phyloP scores from a whole-genome alignment of 2,329 filamentous ascomycete genomes.

The Paraphoma chrysanthemicola region DNA sequence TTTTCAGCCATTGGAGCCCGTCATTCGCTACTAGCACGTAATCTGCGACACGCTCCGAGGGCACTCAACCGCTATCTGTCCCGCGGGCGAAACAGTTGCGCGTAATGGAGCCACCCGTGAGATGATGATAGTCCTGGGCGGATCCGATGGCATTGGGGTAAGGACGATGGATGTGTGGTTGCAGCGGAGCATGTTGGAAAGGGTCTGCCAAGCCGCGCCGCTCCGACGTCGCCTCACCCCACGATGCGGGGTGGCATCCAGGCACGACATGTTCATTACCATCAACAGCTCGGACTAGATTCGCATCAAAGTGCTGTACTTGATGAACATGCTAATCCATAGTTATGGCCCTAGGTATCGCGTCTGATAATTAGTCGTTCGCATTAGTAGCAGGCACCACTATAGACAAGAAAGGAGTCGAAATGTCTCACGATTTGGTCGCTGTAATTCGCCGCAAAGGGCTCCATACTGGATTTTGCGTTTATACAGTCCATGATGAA shows the following conservation, averaged over 20 bases:
- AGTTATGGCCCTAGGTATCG: no score
- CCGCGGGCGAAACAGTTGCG: not conserved
- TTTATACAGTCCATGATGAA: not conserved
- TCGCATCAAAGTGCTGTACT: no score
- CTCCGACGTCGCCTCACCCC: not conserved
- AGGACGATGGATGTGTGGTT: not conserved
- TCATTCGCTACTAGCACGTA: not conserved
- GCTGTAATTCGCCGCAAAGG: no score
- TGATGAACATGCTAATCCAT: no score
- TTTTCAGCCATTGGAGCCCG: slow-evolving; percentile 9
- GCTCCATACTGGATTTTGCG: no score
- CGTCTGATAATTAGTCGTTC: no score
- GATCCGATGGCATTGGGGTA: not conserved
- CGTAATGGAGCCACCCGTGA: not conserved
- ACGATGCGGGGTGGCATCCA: no score
- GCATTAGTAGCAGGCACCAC: no score
- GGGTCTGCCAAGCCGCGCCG: not conserved
- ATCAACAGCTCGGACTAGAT: no score
- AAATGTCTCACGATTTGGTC: no score
- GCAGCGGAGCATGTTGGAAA: not conserved
- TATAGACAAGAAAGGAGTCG: no score
- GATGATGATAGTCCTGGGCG: not conserved
- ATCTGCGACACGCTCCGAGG: not conserved
- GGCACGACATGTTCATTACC: no score
- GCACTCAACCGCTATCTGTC: not conserved